phyloP scores from a whole-genome alignment of 805 yeast species.

The Yamadazyma laniorum region DNA sequence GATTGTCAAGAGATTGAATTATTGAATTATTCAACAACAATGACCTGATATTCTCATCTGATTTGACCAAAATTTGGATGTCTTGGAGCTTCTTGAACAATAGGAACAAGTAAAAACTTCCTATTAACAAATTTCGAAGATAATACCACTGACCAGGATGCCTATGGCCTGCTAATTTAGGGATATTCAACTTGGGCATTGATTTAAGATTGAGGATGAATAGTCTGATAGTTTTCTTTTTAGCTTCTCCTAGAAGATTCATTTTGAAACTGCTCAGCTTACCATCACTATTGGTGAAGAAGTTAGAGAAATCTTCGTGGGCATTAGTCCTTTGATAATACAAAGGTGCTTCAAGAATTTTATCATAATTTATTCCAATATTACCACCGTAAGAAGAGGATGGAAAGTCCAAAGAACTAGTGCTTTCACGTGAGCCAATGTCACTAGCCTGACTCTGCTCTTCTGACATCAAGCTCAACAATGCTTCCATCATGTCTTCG shows the following conservation, averaged over 20 bases:
- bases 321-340: conserved; percentile 27
- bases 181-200: conserved; percentile 34
- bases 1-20: conserved; percentile 9
- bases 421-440: neutral
- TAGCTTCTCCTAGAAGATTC: conserved; percentile 19
- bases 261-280: conserved; percentile 12
- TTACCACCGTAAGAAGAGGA: conserved; percentile 2
- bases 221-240: conserved; percentile 23
- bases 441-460: neutral
- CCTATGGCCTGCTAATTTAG: conserved; percentile 35
- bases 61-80: conserved; percentile 13
- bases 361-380: conserved; percentile 12
- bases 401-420: conserved; percentile 6
- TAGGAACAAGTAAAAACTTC: conserved; percentile 28
- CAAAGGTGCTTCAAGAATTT: conserved; percentile 23
- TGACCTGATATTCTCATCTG: conserved; percentile 8
- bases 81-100: conserved; percentile 28
- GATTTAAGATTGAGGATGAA: conserved; percentile 27
- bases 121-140: conserved; percentile 31
- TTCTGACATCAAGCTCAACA: conserved; percentile 17
- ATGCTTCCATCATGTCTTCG: conserved; percentile 27
- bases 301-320: conserved; percentile 31
- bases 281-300: conserved; percentile 19
- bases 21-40: conserved; percentile 7
- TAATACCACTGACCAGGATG: conserved; percentile 44